These are phyloP conservation scores for Sporothrix humicola DNA, from an alignment of 2,329 filamentous ascomycete species.

Conservation along the genomic window DNA sequence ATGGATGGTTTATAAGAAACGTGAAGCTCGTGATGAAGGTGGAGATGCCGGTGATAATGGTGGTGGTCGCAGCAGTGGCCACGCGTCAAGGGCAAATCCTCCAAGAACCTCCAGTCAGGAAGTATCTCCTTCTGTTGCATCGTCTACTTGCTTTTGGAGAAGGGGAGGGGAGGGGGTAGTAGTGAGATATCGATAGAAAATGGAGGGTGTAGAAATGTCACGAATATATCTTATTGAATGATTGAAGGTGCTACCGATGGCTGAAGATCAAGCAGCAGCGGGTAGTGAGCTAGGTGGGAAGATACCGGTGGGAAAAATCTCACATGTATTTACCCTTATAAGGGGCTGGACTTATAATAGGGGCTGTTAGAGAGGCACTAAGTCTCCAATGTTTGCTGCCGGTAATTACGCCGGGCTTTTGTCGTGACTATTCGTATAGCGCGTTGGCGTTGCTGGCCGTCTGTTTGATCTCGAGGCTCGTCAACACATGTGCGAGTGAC, in stretches of 20 bases:
- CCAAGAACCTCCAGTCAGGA: slow-evolving; percentile 32
- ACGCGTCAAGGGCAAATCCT: slow-evolving; percentile 22
- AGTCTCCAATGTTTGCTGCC: background rate
- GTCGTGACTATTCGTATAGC: background rate
- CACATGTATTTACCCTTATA: background rate
- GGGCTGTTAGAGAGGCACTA: background rate
- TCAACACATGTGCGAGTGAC: too few relatives aligned
- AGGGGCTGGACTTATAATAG: background rate
- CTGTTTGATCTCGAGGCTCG: background rate
- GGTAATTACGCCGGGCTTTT: background rate
- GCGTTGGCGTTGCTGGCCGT: background rate
- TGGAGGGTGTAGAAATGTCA: background rate
- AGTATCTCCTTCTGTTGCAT: slow-evolving; percentile 33
- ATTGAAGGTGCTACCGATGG: too few relatives aligned
- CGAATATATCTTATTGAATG: background rate
- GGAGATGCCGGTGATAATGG: too few relatives aligned
- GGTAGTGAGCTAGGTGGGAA: background rate
- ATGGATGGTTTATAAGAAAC: slow-evolving; percentile 13
- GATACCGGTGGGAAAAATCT: too few relatives aligned
- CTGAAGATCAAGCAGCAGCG: background rate
- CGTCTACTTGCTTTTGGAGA: background rate
- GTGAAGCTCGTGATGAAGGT: background rate
- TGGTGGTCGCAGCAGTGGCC: background rate
- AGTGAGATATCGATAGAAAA: background rate
- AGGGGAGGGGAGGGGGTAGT: background rate